Evolutionary conservation across 208 protist species (phyloP).

Genomic region (Trypanosoma scelopori): DNA sequence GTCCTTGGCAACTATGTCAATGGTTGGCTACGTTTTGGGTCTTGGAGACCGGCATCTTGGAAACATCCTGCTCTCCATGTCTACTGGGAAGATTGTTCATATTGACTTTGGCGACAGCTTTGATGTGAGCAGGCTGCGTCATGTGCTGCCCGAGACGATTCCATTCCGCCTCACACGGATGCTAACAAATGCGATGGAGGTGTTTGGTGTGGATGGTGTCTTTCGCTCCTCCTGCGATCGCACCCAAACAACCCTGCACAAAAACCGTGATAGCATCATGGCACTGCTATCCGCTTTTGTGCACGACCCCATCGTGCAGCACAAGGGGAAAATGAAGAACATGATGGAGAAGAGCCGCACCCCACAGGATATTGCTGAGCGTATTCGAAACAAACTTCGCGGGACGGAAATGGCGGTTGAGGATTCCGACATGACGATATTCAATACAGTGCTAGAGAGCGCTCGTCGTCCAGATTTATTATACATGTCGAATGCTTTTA

Average conservation of each 20-base stretch:
- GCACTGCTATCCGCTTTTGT: constrained; percentile 99
- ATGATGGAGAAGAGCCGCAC: constrained; percentile 90
- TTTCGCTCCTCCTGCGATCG: constrained; percentile 97
- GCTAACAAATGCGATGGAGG: constrained; percentile 99
- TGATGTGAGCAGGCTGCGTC: constrained; percentile 97
- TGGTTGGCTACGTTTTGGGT: constrained; percentile 94
- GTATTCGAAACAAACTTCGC: constrained; percentile 98
- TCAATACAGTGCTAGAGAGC: constrained; percentile 80
- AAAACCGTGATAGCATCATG: constrained; percentile 99
- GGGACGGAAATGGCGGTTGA: constrained; percentile 96
- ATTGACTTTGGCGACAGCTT: constrained; percentile 99
- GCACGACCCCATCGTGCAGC: constrained; percentile 99
- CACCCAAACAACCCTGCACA: constrained; percentile 96
- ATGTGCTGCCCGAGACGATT: constrained; percentile 99
- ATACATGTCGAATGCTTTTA: constrained; percentile 90
- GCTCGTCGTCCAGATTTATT: constrained; percentile 75
- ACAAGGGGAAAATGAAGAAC: constrained; percentile 97
- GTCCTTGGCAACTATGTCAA: constrained; percentile 98
- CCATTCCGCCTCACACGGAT: constrained; percentile 99
- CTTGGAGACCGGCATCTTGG: constrained; percentile 99
- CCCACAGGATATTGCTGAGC: constrained; percentile 93
- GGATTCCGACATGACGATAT: constrained; percentile 58
- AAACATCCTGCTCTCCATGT: constrained; percentile 99
- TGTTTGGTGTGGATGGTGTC: constrained; percentile 98
- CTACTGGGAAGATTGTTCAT: constrained; percentile 98